These are phyloP conservation scores for Micromonas pusilla DNA, from an alignment of 139 green algal species.

Conservation along the genomic window DNA sequence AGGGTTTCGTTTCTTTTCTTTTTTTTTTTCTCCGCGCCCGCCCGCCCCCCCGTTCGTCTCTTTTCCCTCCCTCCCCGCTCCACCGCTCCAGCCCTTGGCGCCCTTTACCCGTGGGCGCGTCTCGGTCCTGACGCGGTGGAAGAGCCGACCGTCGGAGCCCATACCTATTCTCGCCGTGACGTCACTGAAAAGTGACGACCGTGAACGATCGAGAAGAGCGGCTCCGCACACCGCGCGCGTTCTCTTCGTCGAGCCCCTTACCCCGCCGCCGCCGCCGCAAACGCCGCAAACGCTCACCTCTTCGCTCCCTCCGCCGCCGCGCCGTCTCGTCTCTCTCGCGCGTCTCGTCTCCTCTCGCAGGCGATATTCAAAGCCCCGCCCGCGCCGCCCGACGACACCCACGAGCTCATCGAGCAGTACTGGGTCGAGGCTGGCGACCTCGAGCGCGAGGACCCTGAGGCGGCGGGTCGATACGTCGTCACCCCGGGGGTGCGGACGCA, in stretches of 20 bases:
- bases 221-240: not conserved
- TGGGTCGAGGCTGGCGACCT: slow-evolving; percentile 67
- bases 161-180: slow-evolving; percentile 21
- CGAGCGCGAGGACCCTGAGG: slow-evolving; percentile 10
- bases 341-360: too few relatives aligned
- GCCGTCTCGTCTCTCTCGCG: too few relatives aligned
- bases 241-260: too few relatives aligned
- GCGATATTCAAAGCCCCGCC: slow-evolving; percentile 31
- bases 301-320: too few relatives aligned
- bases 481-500: slow-evolving; percentile 71
- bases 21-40: too few relatives aligned
- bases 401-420: slow-evolving; percentile 88
- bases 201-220: not conserved
- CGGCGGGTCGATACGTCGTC: slow-evolving; percentile 62
- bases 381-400: slow-evolving; percentile 10
- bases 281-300: too few relatives aligned
- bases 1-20: too few relatives aligned
- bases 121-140: not conserved
- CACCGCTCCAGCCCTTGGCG: not conserved
- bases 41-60: not conserved
- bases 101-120: not conserved
- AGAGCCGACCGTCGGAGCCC: not conserved
- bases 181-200: not conserved
- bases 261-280: not conserved
- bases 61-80: not conserved